Conservation (phyloP, 2,329 filamentous ascomycete species). For the Scytalidium lignicola region DNA sequence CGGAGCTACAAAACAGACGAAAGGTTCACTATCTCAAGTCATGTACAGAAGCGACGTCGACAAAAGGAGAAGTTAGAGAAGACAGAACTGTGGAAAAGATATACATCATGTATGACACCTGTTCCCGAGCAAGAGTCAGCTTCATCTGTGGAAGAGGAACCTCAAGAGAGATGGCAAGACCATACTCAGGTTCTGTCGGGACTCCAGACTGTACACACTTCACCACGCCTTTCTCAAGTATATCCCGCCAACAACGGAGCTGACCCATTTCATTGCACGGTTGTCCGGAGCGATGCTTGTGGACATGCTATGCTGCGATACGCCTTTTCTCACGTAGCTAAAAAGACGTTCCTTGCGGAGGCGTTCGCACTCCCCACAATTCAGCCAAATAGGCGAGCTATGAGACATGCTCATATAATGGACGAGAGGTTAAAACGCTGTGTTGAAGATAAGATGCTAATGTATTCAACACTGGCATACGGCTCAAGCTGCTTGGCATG, state of each 20-base stretch:
- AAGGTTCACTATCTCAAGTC: not conserved
- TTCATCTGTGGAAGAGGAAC: not conserved
- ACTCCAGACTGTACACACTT: not conserved
- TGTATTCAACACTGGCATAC: slow-evolving; percentile 1
- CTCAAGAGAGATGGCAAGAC: not conserved
- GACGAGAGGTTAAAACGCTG: not conserved
- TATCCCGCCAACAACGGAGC: not conserved
- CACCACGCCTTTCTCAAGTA: not conserved
- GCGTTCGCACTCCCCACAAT: not conserved
- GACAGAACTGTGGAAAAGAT: not conserved
- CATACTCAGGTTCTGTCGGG: not conserved
- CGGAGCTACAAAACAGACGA: not conserved
- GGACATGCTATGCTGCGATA: not conserved
- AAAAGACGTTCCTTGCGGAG: not conserved
- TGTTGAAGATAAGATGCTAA: not conserved
- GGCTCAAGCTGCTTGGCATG: not conserved
- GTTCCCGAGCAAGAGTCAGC: not conserved
- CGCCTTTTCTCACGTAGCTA: not conserved
- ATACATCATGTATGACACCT: not conserved
- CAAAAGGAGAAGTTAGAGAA: not conserved
- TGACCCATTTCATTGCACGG: slow-evolving; percentile 1
- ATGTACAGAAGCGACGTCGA: not conserved
- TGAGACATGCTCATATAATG: not conserved
- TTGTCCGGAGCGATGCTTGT: not conserved
- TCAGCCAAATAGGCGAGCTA: not conserved